Percentiles rank a stretch among this genome's conserved stretches.
Evolutionary conservation across 352 stramenopile species (phyloP).

Genomic region (Stephanocyclus meneghinianus): DNA sequence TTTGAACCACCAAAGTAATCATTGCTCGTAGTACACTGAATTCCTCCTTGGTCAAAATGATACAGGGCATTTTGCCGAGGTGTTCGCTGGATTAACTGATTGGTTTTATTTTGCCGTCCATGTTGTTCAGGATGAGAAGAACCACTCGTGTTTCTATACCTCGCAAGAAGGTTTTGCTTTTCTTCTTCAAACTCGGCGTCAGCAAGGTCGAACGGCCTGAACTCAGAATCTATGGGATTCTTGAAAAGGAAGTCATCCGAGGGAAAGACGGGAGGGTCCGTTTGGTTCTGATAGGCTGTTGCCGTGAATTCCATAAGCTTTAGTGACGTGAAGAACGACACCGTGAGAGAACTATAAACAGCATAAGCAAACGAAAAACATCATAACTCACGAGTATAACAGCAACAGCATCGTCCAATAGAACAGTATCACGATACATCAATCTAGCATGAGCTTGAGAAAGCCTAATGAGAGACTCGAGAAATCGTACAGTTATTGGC

Average conservation of each 20-base stretch:
- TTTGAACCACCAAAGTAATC: not conserved
- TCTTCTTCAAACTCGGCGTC: slow-evolving; percentile 41
- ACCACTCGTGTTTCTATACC: slow-evolving; percentile 6
- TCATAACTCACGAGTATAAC: slow-evolving; percentile 87
- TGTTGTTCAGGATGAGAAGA: too few species aligned
- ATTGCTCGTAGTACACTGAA: not conserved
- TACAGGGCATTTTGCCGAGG: too few species aligned
- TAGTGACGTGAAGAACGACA: too few species aligned
- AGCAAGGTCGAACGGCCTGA: slow-evolving; percentile 33
- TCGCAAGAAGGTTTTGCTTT: slow-evolving; percentile 26
- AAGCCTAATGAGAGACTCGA: slow-evolving; percentile 92
- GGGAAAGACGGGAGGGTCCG: not conserved
- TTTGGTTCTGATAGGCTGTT: slow-evolving; percentile 34
- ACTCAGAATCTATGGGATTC: slow-evolving; percentile 49
- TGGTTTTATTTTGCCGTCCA: too few species aligned
- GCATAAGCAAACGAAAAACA: too few species aligned
- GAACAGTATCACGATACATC: slow-evolving; percentile 91
- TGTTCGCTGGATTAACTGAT: too few species aligned
- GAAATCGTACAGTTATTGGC: slow-evolving; percentile 90
- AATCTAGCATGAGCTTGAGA: slow-evolving; percentile 89
- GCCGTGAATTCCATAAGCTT: slow-evolving; percentile 89
- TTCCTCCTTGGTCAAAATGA: not conserved
- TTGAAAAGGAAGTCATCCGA: slow-evolving; percentile 30
- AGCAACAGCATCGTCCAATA: slow-evolving; percentile 90
- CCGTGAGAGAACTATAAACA: too few species aligned